Evolutionary conservation across 805 yeast genomes (phyloP).

Genomic region (Ogataea nakhonphanomensis): DNA sequence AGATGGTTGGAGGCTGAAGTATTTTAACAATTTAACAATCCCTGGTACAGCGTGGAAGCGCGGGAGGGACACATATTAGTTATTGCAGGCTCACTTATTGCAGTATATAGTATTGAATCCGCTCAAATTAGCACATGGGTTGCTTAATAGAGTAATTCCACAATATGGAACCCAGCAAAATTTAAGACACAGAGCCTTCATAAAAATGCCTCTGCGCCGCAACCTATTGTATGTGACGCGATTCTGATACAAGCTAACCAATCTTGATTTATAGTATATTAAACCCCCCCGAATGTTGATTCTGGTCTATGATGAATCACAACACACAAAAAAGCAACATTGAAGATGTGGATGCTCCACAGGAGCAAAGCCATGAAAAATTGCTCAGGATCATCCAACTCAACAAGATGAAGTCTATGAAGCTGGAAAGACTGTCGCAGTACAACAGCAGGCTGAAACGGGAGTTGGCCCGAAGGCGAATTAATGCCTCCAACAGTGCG

Average conservation of each 20-base stretch:
- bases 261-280: neutral
- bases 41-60: neutral
- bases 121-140: no score
- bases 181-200: neutral
- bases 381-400: conserved; percentile 38
- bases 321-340: neutral
- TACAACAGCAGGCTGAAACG: conserved; percentile 51
- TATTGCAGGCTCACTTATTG: no score
- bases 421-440: conserved; percentile 58
- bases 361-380: conserved; percentile 20
- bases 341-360: conserved; percentile 7
- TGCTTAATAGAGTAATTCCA: neutral
- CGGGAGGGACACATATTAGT: no score
- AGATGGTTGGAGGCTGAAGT: conserved; percentile 21
- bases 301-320: neutral
- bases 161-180: neutral
- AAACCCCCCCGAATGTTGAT: neutral
- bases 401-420: conserved; percentile 42
- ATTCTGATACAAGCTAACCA: conserved; percentile 7
- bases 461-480: conserved; percentile 52
- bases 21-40: neutral
- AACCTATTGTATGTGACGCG: neutral
- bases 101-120: no score
- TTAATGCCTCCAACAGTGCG: conserved; percentile 62
- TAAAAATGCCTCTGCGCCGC: neutral